Evolutionary conservation across 306 rosid species (phyloP), one percentile per base, ranked within the genome.

Genomic region (Styphnolobium japonicum): DNA sequence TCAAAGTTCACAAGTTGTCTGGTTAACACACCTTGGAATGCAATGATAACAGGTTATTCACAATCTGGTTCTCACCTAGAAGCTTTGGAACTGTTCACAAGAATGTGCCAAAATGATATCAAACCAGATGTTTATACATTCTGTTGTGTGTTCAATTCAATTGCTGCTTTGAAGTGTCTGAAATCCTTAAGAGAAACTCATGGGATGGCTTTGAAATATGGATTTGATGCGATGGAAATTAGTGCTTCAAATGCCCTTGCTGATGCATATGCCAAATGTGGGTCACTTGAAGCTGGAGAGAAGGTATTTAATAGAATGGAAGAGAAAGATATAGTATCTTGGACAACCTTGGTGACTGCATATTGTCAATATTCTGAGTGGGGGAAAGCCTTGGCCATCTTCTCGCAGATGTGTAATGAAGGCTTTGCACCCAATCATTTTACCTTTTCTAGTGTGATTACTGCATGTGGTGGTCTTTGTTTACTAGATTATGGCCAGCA

Each of bases 321-420:
- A 79, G 96, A 85, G 86, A 93, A 87, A 86, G 94, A 91, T 66
- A 64, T 89, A 73, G 90, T 93, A 21, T 88, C 97, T 65, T 90
- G 97, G 96, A 92, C 97, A 33, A 89, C 94, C 29, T 56, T 87
- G 79, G 79, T 92, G 66, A 73, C 89, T 51, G 90, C 94, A 78
- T 88, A 75, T 78, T 90, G 90, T 80, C 91, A 90, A 73, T 81
- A 74, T 85, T 89, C 85, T 33, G 87, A 88, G 62, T 87, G 89
- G 88, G 92, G 77, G 77, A 83, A 88, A 80, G 96, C 92, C 65
- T 60, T 90, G 66, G 43, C 73, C 60, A 82, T 84, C 83, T 93
- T 93, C 84, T 85, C 90, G 15, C 80, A 53, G 72, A 90, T 93
- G 92, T 81, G 85, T 36, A 81, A 74, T 61, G 86, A 82, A 75